Percentiles rank a stretch among this genome's conserved stretches.
These are phyloP conservation scores for Conticribra weissflogii DNA, from an alignment of 108 stramenopile genomes.

Conservation along the genomic window DNA sequence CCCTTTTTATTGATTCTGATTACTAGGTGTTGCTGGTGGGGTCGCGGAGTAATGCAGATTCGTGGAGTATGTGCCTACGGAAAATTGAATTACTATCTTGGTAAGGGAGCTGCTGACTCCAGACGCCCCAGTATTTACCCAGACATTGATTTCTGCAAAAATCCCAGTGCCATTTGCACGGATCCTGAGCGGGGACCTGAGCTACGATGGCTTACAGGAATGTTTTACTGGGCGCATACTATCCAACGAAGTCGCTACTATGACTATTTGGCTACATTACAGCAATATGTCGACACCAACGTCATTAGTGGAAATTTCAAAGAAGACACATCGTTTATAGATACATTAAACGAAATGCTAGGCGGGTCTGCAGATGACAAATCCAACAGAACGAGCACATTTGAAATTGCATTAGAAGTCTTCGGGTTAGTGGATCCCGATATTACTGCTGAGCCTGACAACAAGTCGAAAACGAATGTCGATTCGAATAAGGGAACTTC, in stretches of 20 bases:
- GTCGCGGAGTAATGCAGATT: constrained; percentile 31
- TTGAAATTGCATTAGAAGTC: constrained; percentile 15
- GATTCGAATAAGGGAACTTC: too few species aligned
- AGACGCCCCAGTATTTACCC: constrained; percentile 26
- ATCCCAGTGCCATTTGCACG: constrained; percentile 44
- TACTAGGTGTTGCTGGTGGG: constrained; percentile 4
- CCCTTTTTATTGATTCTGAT: not conserved
- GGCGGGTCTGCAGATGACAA: constrained; percentile 20
- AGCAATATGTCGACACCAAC: constrained; percentile 39
- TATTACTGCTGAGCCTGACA: constrained; percentile 1
- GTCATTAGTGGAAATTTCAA: constrained; percentile 30
- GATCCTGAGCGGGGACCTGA: constrained; percentile 22
- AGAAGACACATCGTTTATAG: constrained; percentile 24
- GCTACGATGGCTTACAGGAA: constrained; percentile 50
- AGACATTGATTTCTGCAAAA: constrained; percentile 41
- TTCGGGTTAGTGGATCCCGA: constrained; percentile 36
- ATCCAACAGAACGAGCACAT: constrained; percentile 16
- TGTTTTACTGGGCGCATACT: constrained; percentile 50
- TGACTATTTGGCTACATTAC: constrained; percentile 34
- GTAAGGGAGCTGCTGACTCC: constrained; percentile 22
- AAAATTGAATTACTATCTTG: constrained; percentile 41
- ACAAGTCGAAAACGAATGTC: not conserved
- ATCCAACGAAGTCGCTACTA: constrained; percentile 31
- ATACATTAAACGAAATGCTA: constrained; percentile 18
- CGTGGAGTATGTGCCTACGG: constrained; percentile 44